Base-by-base conservation (phyloP, 2,329 filamentous ascomycete species). In the Scedosporium minutisporum region DNA sequence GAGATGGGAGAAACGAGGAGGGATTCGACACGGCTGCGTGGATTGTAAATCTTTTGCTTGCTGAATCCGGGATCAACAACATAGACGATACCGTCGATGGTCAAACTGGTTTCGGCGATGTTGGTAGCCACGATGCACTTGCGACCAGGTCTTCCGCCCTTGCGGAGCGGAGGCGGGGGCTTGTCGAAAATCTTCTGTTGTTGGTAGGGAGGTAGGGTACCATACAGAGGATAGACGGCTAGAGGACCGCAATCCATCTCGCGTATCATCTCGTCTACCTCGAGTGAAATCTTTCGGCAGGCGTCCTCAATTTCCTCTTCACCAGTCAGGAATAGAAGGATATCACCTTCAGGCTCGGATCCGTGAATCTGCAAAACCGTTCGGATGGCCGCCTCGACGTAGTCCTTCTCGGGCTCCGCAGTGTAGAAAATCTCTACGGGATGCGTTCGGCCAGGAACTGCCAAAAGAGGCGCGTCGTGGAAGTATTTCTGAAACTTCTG, bases 1-100 rank as follows among this genome's bases (percentile, higher is more conserved):
- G 93, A 97, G 68, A 99, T 97, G 23, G 95, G 93, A 3, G 95
- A 97, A 4, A 99, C 93, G n/a, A 99, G 82, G 6, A 99, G 83
- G 1, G 95, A 97, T 77, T 99, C 95, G 66, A 99, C 93, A 74
- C 95, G 87, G 69, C 96, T 96, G 65, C 95, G 87, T 23, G 95
- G 93, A 75, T 99, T 97, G 81, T 97, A 99, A 66, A 97, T 95
- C 77, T 97, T 99, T 72, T 99, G 95, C 79, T 99, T 99, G 78
- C 92, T 96, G 80, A 99, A 99, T 42, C 95, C 95, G 2, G 95
- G 93, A 71, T 99, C 95, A n/a, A 99, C 93, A 41, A 99, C 95
- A 71, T 97, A 99, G 42, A 99, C 95, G 66, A 99, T 99, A 73
- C 95, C 95, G 72, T 99, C 95, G 65, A 99, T 99, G 57, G 95